Conservation (phyloP, 1,139 yeast genomes). For the Debaryomyces udenii region DNA sequence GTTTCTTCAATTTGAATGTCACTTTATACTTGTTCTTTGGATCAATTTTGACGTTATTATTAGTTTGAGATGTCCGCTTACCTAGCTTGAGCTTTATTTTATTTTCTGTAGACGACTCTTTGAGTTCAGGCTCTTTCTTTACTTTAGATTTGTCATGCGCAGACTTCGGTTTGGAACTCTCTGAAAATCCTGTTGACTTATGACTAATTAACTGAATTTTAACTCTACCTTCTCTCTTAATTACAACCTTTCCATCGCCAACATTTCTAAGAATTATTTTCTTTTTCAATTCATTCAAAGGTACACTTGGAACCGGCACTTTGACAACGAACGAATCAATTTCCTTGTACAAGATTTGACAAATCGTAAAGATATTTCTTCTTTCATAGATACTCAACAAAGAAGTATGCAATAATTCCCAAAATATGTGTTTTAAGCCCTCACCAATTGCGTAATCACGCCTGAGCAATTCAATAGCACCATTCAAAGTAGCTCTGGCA, state of each 20-base stretch:
- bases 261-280: constrained; percentile 60
- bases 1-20: constrained; percentile 19
- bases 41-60: background rate
- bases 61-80: background rate
- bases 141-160: background rate
- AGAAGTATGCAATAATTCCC: constrained; percentile 73
- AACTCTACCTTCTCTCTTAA: constrained; percentile 49
- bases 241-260: constrained; percentile 49
- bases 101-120: constrained; percentile 13
- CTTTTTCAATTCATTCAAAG: constrained; percentile 53
- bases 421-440: constrained; percentile 61
- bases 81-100: constrained; percentile 28
- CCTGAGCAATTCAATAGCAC: constrained; percentile 68
- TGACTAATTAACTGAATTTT: constrained; percentile 42
- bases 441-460: constrained; percentile 65
- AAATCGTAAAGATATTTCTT: constrained; percentile 63
- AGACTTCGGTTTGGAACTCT: constrained; percentile 9
- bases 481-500: constrained; percentile 54
- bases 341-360: constrained; percentile 69
- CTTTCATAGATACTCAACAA: constrained; percentile 61
- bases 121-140: background rate
- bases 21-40: constrained; percentile 13
- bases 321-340: constrained; percentile 61
- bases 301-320: constrained; percentile 62
- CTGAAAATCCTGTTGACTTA: constrained; percentile 14